Evolutionary conservation across 2,329 filamentous ascomycete genomes (phyloP), one percentile per base, ranked within the genome.

Genomic region (Thielaviopsis populi): DNA sequence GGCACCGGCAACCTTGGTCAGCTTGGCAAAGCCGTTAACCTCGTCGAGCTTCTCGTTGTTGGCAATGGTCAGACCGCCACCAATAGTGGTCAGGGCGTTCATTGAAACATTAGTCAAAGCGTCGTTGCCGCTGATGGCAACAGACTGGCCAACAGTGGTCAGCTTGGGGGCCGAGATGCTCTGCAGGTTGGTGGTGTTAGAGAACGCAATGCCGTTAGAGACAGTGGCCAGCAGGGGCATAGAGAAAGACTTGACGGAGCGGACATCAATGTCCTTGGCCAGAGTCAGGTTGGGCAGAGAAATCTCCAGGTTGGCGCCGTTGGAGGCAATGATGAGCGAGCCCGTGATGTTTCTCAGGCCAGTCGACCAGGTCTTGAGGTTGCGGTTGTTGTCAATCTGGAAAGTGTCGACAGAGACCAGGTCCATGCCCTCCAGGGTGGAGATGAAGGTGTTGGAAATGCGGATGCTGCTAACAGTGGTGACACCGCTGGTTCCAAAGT

Each of bases 301-400:
- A 69, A 95, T 75, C 67, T 80, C 76, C 69, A 96, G 81, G 68
- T 84, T 79, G 68, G 82, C 77, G 72, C 87, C 86, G 80, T 99
- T 99, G 79, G 86, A 85, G 70, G 85, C 83, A 72, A 99, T 84
- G 71, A 81, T 84, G 62, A 96, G 78, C 58, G 79, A 74, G 64
- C 82, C 79, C 68, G 81, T 87, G 70, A 96, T 82, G 77, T 88
- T 92, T 74, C 80, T 80, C 66, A 97, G 80, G 73, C 87, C 82
- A 75, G 91, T 88, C 72, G 83, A 82, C 78, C 95, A 88, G 67
- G 79, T 79, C 72, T 82, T 83, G 70, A 99, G 81, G 72, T 87
- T 86, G 67, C 78, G 78, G 84, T 97, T 97, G 85, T 96, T 96
- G 82, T 89, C 87, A 76, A 99, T 87, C 74, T 88, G 79, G 73